These are phyloP conservation scores for Leishmania gerbilli DNA, from an alignment of 208 protist genomes.

Conservation along the genomic window DNA sequence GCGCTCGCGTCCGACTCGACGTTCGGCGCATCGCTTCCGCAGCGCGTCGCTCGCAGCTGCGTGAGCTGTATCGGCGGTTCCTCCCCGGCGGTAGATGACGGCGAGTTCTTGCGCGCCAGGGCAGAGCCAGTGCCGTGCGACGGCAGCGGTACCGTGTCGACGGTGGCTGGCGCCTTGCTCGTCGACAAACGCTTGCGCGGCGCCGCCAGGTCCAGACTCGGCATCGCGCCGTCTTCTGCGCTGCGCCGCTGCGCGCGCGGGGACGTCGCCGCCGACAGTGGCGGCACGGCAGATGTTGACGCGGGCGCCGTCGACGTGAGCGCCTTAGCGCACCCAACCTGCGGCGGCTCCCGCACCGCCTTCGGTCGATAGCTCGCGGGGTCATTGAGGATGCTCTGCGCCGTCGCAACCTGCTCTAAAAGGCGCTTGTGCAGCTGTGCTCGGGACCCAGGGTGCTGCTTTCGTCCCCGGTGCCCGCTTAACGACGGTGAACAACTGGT, in stretches of 20 bases:
- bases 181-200: background rate
- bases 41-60: background rate
- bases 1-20: background rate
- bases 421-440: slow-evolving; percentile 22
- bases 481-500: background rate
- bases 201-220: background rate
- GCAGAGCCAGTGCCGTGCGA: background rate
- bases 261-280: background rate
- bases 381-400: slow-evolving; percentile 24
- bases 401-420: slow-evolving; percentile 22
- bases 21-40: background rate
- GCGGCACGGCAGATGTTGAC: background rate
- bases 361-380: slow-evolving; percentile 19
- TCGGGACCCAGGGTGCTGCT: slow-evolving; percentile 8
- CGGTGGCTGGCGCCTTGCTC: background rate
- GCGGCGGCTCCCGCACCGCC: background rate
- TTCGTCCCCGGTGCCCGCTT: slow-evolving; percentile 5
- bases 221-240: background rate
- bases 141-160: background rate
- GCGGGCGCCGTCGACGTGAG: slow-evolving; percentile 6
- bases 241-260: background rate
- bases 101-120: background rate
- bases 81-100: background rate
- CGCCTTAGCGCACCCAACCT: background rate
- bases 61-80: background rate